Evolutionary conservation across 345 rosid genomes (phyloP), one percentile per base, ranked within the genome.

Genomic region (Gossypium ekmanianum): DNA sequence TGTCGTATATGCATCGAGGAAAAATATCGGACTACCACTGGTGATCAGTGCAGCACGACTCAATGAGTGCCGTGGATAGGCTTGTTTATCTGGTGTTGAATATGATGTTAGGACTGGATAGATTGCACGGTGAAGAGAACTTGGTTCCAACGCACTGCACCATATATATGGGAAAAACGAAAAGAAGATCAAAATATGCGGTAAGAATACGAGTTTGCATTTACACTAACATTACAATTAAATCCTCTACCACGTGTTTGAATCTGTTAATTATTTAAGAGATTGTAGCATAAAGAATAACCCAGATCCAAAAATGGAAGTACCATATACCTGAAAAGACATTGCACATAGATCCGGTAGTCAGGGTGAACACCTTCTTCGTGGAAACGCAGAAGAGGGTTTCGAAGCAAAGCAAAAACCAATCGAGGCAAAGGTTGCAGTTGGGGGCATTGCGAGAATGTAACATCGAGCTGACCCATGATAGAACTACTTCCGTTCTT

Each of bases 291-390:
- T 57, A 22, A 34, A 27, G n/a, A 68, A 50, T 47, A 27, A 26
- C 61, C 57, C 39, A 39, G 12, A 26, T 13, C 58, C 3, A 16
- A 24, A 61, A 62, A 65, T 39, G 39, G 13, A 27, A 77, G 61
- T 74, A 51, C 29, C 51, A 71, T 29, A 72, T 90, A 95, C 98
- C 98, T 93, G 92, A 93, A 95, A 81, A 95, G 99, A 83, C 98
- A 95, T 76, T 95, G 99, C 76, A 95, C 80, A 81, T 90, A 93
- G 83, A 95, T 93, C 80, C 94, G 86, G 78, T 87, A 91, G 81
- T 95, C 97, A 58, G 98, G 99, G 82, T 95, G 99, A 76, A 93
- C 98, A 61, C 98, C 99, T 88, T 95, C 98, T 87, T 95, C 98
- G 72, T 95, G 98, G 80, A 91, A 89, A 75, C 92, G 94, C 71